These are phyloP conservation scores for Urochloa ruziziensis DNA, from an alignment of 176 grass and related monocot species.

Conservation along the genomic window DNA sequence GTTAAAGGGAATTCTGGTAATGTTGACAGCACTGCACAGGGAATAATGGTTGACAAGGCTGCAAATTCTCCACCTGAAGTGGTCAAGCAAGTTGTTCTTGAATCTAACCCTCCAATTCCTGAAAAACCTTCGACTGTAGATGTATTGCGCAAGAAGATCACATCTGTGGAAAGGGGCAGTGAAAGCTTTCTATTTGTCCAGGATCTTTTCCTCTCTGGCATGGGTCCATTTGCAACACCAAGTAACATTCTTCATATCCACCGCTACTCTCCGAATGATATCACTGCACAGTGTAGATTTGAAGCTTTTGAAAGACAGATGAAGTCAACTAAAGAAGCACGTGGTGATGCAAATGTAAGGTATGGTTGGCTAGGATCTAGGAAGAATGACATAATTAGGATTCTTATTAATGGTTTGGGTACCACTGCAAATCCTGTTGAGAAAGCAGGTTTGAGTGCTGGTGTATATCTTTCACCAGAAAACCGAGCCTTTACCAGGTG, in stretches of 20 bases:
- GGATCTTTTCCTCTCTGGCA: constrained; percentile 70
- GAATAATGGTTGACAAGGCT: constrained; percentile 40
- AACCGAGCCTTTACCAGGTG: constrained; percentile 80
- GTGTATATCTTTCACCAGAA: constrained; percentile 62
- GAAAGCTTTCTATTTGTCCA: constrained; percentile 53
- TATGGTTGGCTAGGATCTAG: constrained; percentile 80
- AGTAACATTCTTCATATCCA: constrained; percentile 69
- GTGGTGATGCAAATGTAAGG: constrained; percentile 57
- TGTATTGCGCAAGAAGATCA: constrained; percentile 63
- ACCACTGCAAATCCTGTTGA: constrained; percentile 43
- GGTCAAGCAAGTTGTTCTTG: constrained; percentile 63
- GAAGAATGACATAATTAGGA: constrained; percentile 71
- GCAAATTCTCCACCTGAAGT: constrained; percentile 49
- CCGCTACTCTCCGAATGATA: constrained; percentile 66
- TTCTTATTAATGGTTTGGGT: constrained; percentile 76
- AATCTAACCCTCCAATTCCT: constrained; percentile 38
- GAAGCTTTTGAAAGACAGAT: constrained; percentile 82
- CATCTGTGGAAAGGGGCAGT: constrained; percentile 56
- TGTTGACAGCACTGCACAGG: constrained; percentile 3
- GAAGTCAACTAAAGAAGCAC: constrained; percentile 46
- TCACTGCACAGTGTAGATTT: constrained; percentile 49
- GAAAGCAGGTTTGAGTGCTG: constrained; percentile 43
- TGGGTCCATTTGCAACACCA: constrained; percentile 57
- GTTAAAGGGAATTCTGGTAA: constrained; percentile 17
- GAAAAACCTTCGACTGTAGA: constrained; percentile 42